Evolutionary conservation across 495 filamentous ascomycete species (phyloP), one percentile per base, ranked within the genome.

Genomic region (Penicillium bovifimosum): DNA sequence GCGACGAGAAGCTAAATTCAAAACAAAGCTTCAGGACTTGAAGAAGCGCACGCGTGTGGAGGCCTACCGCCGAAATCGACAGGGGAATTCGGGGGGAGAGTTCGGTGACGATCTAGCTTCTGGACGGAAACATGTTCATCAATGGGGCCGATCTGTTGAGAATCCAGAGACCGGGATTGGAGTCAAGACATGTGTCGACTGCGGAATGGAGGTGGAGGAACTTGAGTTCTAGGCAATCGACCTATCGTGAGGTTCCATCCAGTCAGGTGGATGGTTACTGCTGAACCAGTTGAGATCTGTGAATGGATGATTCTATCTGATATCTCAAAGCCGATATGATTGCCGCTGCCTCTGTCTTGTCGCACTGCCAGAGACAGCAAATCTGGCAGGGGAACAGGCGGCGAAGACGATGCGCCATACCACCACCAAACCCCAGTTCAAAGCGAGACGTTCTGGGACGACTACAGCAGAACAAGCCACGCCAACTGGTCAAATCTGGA

Each of bases 161-260:
- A 86, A 91, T 62, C 83, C 80, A 33, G 87, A 91, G 41, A 81
- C 76, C 1, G 95, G 91, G 0, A 80, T 87, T 62, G 86, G 78
- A 16, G 84, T 87, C 41, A 95, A 91, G 77, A 90, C 81, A 3
- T 97, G 93, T 67, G 77, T 86, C 46, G 86, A 84, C 29, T 99
- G 95, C 71, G 88, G 89, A 18, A 95, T 97, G 88, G 91, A 97
- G 72, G 86, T 96, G 44, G 95, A 99, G 64, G 95, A 97, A 71
- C 64, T 96, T 64, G 91, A 95, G 64, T 86, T 97, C 56, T 96
- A 43, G 47, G 11, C n/a, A 9, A 36, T 10, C 5, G n/a, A n/a
- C n/a, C n/a, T n/a, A n/a, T n/a, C n/a, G n/a, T n/a, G n/a, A n/a
- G n/a, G n/a, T n/a, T n/a, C n/a, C n/a, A n/a, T n/a, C n/a, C n/a